Base-by-base conservation (phyloP, 108 stramenopile species). In the Nannochloropsis salina region DNA sequence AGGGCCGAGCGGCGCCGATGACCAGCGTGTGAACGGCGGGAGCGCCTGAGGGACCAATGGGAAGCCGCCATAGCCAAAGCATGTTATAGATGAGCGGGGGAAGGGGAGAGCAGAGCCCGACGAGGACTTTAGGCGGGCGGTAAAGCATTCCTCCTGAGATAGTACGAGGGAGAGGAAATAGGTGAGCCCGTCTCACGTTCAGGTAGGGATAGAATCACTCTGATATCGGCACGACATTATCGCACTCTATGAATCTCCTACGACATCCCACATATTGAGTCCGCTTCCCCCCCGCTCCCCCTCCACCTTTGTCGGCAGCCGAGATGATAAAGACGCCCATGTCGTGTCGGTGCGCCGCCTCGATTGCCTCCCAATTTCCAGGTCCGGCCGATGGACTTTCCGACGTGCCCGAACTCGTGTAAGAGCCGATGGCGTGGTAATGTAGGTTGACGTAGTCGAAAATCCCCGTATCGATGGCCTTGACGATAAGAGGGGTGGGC, bases 271-370 rank as follows among this genome's bases (percentile, higher is more conserved):
- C 31, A 31, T 31, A 31, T 31, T 31, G 31, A 31, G 31, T 31
- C 31, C 31, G 31, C 31, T 31, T 31, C 31, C 31, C 31, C 31
- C 31, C 31, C 31, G 31, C 31, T 31, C 31, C 31, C 31, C 31
- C 31, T 31, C 31, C 31, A 41, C 95, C 96, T 86, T 97, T 97
- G 91, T 97, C 97, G 83, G 90, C 93, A 21, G 96, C 93, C 43
- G 92, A 92, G 82, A 96, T 96, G 85, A 94, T 91, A 86, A 95
- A 96, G 1, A 95, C 93, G 40, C 94, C 94, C 95, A 96, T 96
- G 83, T 94, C 94, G 85, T 91, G 90, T 82, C 94, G 86, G 20
- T 93, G 89, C 43, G 91, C 87, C 41, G 94, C 88, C 18, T 91
- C 87, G 47, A 96, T 81, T 83, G 90, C 91, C n/a, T 88, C 88